Percentiles rank a stretch among this genome's conserved stretches.
These are phyloP conservation scores for Fonsecaea monophora DNA, from an alignment of 2,329 filamentous ascomycete genomes.

Conservation along the genomic window DNA sequence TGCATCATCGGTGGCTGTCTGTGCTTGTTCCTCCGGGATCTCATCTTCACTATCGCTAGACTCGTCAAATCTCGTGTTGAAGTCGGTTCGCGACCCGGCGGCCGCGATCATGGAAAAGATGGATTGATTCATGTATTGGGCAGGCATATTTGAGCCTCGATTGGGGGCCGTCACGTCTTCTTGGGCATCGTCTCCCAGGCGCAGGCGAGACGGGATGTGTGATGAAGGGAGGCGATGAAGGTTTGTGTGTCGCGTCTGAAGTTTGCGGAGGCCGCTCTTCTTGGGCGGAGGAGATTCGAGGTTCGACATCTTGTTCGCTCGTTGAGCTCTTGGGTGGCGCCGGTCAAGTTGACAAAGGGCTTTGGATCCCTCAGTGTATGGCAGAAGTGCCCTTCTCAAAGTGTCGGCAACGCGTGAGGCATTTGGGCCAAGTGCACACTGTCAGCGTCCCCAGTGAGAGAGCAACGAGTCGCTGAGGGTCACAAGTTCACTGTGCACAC, in stretches of 20 bases:
- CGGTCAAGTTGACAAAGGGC: slow-evolving; percentile 17
- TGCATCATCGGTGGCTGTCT: slow-evolving; percentile 9
- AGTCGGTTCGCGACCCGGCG: slow-evolving; percentile 81
- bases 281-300: slow-evolving; percentile 26
- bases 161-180: slow-evolving; percentile 66
- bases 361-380: neutral
- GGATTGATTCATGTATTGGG: slow-evolving; percentile 85
- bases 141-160: slow-evolving; percentile 46
- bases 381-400: slow-evolving; percentile 23
- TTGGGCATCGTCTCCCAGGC: slow-evolving; percentile 64
- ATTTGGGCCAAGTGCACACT: slow-evolving; percentile 22
- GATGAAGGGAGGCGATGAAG: slow-evolving; percentile 54
- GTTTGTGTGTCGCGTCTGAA: slow-evolving; percentile 53
- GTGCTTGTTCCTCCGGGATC: slow-evolving; percentile 33
- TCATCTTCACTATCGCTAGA: slow-evolving; percentile 80
- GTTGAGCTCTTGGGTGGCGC: neutral
- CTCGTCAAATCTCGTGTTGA: slow-evolving; percentile 80
- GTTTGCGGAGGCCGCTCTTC: slow-evolving; percentile 51
- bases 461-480: slow-evolving; percentile 13
- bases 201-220: slow-evolving; percentile 64
- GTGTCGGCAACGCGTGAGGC: slow-evolving; percentile 10
- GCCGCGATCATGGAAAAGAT: slow-evolving; percentile 92
- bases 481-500: slow-evolving; percentile 24
- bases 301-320: slow-evolving; percentile 29
- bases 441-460: slow-evolving; percentile 12